These are phyloP conservation scores for Trichoderma reesei DNA, from an alignment of 495 filamentous ascomycete species.

Conservation along the genomic window DNA sequence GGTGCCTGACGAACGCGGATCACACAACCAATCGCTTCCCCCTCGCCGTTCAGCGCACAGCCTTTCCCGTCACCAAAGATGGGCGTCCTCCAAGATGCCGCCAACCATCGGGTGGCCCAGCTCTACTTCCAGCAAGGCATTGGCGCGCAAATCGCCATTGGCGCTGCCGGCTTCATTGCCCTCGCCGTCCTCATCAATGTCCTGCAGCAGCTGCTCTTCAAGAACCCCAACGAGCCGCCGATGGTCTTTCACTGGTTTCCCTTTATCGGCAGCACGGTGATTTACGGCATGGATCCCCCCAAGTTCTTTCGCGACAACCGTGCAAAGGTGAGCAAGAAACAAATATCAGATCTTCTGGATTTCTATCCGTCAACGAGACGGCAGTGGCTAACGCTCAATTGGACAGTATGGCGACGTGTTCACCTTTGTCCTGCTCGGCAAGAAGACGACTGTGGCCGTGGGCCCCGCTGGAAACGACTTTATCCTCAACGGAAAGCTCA, in stretches of 20 bases:
- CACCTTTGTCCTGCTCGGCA: slow-evolving; percentile 67
- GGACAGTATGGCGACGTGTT: slow-evolving; percentile 66
- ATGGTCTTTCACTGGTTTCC: slow-evolving; percentile 81
- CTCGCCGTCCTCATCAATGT: slow-evolving; percentile 56
- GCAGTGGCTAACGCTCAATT: background rate
- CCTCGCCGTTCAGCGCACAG: background rate
- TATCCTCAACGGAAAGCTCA: slow-evolving; percentile 75
- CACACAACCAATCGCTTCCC: too few species aligned
- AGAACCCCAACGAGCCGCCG: slow-evolving; percentile 63
- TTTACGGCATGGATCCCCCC: slow-evolving; percentile 77
- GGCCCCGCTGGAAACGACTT: slow-evolving; percentile 78
- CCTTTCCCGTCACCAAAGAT: slow-evolving; percentile 22
- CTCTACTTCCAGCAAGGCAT: slow-evolving; percentile 32
- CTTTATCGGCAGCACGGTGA: slow-evolving; percentile 65
- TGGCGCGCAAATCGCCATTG: slow-evolving; percentile 35
- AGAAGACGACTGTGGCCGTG: slow-evolving; percentile 66
- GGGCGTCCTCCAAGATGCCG: slow-evolving; percentile 41
- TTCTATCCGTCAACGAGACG: slow-evolving; percentile 3
- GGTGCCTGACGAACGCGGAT: background rate
- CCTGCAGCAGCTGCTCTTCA: slow-evolving; percentile 56
- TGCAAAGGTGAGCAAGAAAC: slow-evolving; percentile 12
- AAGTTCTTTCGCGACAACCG: slow-evolving; percentile 58
- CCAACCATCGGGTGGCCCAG: slow-evolving; percentile 31
- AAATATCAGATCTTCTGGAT: background rate
- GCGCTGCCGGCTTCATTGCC: slow-evolving; percentile 36